Conservation (phyloP, 2,329 filamentous ascomycete species). For the Xylariaceae sp. region DNA sequence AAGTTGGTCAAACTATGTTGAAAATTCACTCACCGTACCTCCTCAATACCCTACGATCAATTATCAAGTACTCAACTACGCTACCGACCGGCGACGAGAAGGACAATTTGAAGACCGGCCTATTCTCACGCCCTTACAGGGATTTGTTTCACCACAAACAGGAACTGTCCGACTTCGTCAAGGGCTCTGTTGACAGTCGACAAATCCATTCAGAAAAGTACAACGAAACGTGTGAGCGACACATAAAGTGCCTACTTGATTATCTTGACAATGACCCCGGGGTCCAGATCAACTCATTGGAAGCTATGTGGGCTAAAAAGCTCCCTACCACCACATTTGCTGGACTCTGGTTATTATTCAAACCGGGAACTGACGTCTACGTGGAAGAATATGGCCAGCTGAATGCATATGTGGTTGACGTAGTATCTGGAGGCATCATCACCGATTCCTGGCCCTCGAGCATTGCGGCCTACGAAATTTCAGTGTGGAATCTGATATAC, state of each 20-base stretch:
- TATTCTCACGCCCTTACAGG: conserved; percentile 12
- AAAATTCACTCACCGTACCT: conserved; percentile 15
- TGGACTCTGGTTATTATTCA: conserved; percentile 16
- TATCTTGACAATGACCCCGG: conserved; percentile 15
- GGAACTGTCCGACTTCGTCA: conserved; percentile 13
- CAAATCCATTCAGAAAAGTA: conserved; percentile 12
- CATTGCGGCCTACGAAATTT: conserved; percentile 5
- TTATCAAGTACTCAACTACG: conserved; percentile 12
- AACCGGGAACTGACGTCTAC: conserved; percentile 16
- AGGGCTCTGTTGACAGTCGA: conserved; percentile 3
- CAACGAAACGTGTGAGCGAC: conserved; percentile 14
- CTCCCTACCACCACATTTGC: conserved; percentile 16
- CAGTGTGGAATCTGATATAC: conserved; percentile 15
- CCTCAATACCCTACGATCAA: conserved; percentile 10
- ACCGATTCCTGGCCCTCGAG: conserved; percentile 6
- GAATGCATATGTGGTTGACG: conserved; percentile 17
- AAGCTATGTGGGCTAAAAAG: conserved; percentile 16
- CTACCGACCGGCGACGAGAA: conserved; percentile 7
- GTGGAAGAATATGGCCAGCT: conserved; percentile 15
- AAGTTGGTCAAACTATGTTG: conserved; percentile 5
- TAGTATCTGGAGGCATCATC: conserved; percentile 10
- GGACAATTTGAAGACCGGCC: background rate
- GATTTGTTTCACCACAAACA: conserved; percentile 14
- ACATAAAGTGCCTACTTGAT: conserved; percentile 17
- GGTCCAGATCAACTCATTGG: conserved; percentile 4